Base-by-base conservation (phyloP, 768 basidiomycete species). In the Lactarius quietus region DNA sequence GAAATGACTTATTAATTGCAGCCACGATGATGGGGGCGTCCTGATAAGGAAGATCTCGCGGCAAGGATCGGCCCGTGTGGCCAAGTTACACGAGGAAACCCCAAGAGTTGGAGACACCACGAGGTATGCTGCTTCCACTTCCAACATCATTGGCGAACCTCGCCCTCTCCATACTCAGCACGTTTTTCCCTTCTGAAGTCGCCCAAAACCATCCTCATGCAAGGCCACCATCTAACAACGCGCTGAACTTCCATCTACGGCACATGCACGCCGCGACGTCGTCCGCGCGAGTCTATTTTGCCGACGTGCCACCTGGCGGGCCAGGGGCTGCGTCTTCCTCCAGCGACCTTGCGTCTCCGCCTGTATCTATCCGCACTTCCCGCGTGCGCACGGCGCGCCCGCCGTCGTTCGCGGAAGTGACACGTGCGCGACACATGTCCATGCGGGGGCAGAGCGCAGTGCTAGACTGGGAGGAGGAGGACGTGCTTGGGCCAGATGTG, bases 401-500 rank as follows among this genome's bases (percentile, higher is more conserved):
- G 0, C 73, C 78, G 3, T 86, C 86, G 0, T 69, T 71, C 3
- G 67, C 70, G 17, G 73, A 74, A 14, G 76, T 78, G 65, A 67
- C 70, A 14, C 66, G 71, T 26, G 77, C 79, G 7, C 77, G 80
- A 20, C 68, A 74, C 43, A 73, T 74, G 48, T 80, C 79, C 51
- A 76, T 78, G 70, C 72, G 75, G 31, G 74, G 74, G 23, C 77
- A 83, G 73, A 79, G 72, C 57, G 76, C 77, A 18, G 67, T 73
- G 3, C 61, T 85, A 31, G 72, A 78, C 12, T 96, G 95, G 94
- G 77, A 85, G 17, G 82, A 85, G 53, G 80, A 81, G 28, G 83
- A 89, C 39, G 80, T 91, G 0, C 71, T 73, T 6, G 87, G 83
- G 1, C 95, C 95, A 1, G 88, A 97, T 71, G 82, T 90, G 5